Base-by-base conservation (phyloP, 176 grass and related monocot species). In the Juncus inflexus region DNA sequence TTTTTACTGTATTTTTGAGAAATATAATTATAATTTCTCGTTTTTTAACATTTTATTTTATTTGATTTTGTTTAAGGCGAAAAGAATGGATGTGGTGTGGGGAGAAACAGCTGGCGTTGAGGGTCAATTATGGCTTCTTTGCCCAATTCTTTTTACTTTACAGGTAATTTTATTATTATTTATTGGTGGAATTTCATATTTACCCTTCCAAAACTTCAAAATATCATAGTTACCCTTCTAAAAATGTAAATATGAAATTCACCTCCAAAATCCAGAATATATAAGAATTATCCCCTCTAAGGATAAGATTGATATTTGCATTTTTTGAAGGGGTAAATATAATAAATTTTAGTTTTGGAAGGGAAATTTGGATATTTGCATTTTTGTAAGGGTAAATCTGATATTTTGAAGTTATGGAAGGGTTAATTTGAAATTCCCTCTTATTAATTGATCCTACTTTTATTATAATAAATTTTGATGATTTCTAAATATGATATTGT, bases 41-140 rank as follows among this genome's bases (percentile, higher is more conserved):
- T 61, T 9, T 52, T 43, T 61, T 19, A 5, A 70, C 53, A 15
- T 81, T 65, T 52, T 59, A 37, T 72, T 75, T 42, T 39, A 35
- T 28, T 75, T 42, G 35, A 35, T 28, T 40, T 78, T 42, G 51
- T 79, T 28, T 28, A 28, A 99, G 94, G 94, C 94, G 64, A 99
- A 86, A 64, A 92, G 88, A 65, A 99, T 92, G 94, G 94, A 99
- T 60, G 94, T 99, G 0, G 94, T 99, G 63, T 99, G 94, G 94
- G 94, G 94, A 40, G 94, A 99, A 67, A 84, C 94, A 72, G 94
- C 94, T 82, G 94, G 94, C 73, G 94, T 99, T 80, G 88, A 99
- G 68, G 94, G 94, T 77, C 94, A 99, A 91, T 70, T 99, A 45
- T 75, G 77, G 76, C 85, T 99, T 55, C 63, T 97, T 55, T 92